A percentile compares a stretch with the other conserved stretches of the same genome.
phyloP scores from a whole-genome alignment of 495 filamentous ascomycete species.

The Neurospora sp. region DNA sequence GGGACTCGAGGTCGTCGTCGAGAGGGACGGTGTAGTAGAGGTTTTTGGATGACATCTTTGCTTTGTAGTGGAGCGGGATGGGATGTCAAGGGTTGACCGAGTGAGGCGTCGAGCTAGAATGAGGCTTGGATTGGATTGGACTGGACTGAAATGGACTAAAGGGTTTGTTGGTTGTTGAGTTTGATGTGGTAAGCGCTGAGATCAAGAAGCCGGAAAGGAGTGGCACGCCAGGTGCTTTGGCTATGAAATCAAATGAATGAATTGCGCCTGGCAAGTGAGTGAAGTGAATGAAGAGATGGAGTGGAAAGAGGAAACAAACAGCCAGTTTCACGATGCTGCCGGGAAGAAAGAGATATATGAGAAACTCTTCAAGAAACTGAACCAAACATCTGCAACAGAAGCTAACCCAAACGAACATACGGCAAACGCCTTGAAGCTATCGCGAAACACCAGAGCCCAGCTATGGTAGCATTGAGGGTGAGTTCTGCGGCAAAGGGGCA shows the following conservation, averaged over 20 bases:
- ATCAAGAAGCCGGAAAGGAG: background rate
- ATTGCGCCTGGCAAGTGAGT: background rate
- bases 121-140: background rate
- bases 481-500: background rate
- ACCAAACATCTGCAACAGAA: background rate
- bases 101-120: background rate
- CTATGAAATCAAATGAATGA: background rate
- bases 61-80: background rate
- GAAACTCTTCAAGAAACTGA: background rate
- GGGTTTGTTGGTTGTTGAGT: background rate
- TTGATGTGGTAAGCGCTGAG: background rate
- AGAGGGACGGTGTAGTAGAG: constrained; percentile 23
- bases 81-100: background rate
- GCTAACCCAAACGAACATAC: background rate
- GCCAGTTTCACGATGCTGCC: background rate
- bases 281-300: background rate
- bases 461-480: background rate
- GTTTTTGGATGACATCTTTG: background rate
- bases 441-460: background rate
- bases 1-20: constrained; percentile 27
- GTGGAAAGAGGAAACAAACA: background rate
- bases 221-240: background rate
- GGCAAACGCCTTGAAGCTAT: background rate
- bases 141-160: background rate
- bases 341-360: background rate